Evolutionary conservation across 345 rosid species (phyloP).

Genomic region (Melaleuca alternifolia): DNA sequence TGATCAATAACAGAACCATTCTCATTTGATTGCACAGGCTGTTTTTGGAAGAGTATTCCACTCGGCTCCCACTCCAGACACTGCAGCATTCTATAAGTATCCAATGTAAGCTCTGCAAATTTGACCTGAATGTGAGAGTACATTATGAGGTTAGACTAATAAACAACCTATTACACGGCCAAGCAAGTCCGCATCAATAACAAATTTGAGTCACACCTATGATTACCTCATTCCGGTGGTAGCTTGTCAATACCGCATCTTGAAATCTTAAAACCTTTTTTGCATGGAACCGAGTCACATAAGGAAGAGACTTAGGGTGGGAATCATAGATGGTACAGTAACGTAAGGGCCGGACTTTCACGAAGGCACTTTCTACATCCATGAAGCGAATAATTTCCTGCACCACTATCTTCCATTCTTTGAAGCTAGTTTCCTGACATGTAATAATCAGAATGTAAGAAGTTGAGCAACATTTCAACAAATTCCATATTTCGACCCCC

Average conservation of each 20-base stretch:
- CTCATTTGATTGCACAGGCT: constrained; percentile 45
- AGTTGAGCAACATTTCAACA: background rate
- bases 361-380: constrained; percentile 27
- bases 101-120: constrained; percentile 90
- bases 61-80: constrained; percentile 96
- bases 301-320: constrained; percentile 65
- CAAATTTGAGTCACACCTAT: background rate
- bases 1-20: constrained; percentile 66
- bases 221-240: constrained; percentile 75
- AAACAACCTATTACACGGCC: background rate
- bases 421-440: constrained; percentile 70
- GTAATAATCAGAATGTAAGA: background rate
- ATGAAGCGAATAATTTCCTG: constrained; percentile 71
- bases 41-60: constrained; percentile 62
- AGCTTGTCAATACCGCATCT: constrained; percentile 79
- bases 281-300: constrained; percentile 73
- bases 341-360: constrained; percentile 62
- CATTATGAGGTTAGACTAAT: background rate
- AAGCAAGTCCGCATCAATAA: background rate
- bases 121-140: constrained; percentile 51
- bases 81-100: constrained; percentile 85
- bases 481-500: background rate
- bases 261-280: constrained; percentile 68
- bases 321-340: constrained; percentile 58
- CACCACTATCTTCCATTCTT: constrained; percentile 85